Evolutionary conservation across 192 early-diverging fungal species (phyloP).

Genomic region (Phlyctochytrium planicorne): DNA sequence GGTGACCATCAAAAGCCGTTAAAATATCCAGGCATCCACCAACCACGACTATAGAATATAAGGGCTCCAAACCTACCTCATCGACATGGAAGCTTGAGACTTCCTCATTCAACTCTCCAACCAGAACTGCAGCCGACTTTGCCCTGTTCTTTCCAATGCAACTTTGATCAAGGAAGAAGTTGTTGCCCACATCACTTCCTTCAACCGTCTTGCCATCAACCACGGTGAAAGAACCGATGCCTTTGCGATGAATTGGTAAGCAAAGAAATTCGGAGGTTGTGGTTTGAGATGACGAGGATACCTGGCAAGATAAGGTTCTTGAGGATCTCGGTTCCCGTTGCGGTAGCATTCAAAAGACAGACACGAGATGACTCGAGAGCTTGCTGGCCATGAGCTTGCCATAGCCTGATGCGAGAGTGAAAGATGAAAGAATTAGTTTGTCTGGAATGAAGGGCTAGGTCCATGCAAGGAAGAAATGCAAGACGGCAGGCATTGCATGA

Average conservation of each 20-base stretch:
- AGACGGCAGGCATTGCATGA: not conserved
- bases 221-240: conserved; percentile 84
- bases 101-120: conserved; percentile 88
- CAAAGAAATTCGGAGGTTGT: not conserved
- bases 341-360: conserved; percentile 80
- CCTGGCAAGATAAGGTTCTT: conserved; percentile 97
- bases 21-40: too few relatives aligned
- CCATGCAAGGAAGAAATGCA: too few relatives aligned
- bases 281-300: too few relatives aligned
- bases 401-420: conserved; percentile 76
- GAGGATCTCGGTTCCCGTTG: conserved; percentile 84
- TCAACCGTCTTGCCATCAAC: conserved; percentile 71
- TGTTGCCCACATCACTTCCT: conserved; percentile 73
- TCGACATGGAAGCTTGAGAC: conserved; percentile 62
- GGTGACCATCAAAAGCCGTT: too few relatives aligned
- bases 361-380: conserved; percentile 82
- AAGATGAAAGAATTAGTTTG: not conserved
- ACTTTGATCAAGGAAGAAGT: conserved; percentile 85
- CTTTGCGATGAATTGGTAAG: conserved; percentile 50
- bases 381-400: conserved; percentile 87
- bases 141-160: conserved; percentile 69
- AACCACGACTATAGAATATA: too few relatives aligned
- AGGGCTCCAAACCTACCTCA: conserved; percentile 50
- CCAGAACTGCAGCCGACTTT: conserved; percentile 56
- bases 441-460: not conserved